These are phyloP conservation scores for Lactifluus subvellereus DNA, from an alignment of 768 basidiomycete genomes.

Conservation along the genomic window DNA sequence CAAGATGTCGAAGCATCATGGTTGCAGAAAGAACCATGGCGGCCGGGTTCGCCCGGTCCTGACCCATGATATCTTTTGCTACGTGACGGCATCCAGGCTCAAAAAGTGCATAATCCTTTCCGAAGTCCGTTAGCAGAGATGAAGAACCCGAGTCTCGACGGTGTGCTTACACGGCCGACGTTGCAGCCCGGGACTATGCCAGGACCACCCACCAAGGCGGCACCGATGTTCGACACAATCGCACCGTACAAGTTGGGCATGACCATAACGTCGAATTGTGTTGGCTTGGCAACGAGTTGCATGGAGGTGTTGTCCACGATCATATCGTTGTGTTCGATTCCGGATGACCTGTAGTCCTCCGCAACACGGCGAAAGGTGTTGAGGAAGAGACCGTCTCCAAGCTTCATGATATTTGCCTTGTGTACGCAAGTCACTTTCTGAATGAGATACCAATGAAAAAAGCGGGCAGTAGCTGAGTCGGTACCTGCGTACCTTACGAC, in stretches of 20 bases:
- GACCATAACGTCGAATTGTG: constrained; percentile 99
- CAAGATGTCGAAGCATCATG: constrained; percentile 96
- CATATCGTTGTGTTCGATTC: constrained; percentile 95
- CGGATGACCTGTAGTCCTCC: constrained; percentile 90
- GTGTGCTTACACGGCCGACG: constrained; percentile 73
- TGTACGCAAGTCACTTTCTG: constrained; percentile 99
- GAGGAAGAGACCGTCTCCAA: constrained; percentile 97
- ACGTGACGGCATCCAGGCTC: constrained; percentile 98
- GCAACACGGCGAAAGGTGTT: constrained; percentile 96
- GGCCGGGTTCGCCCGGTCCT: constrained; percentile 92
- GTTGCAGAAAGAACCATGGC: constrained; percentile 97
- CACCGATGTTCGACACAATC: constrained; percentile 97
- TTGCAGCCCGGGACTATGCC: constrained; percentile 98
- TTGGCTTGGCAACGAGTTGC: constrained; percentile 95
- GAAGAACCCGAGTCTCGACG: not conserved
- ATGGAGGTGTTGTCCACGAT: constrained; percentile 99
- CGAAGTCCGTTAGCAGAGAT: not conserved
- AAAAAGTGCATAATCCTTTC: constrained; percentile 91
- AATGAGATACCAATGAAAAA: not conserved
- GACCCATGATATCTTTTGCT: constrained; percentile 93
- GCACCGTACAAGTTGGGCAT: constrained; percentile 98
- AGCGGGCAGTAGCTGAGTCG: constrained; percentile 15
- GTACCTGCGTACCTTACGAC: constrained; percentile 70
- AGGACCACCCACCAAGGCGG: constrained; percentile 96
- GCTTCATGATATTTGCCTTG: constrained; percentile 99